Base-by-base conservation (phyloP, 805 yeast species). In the Saccharomyces paradoxus region DNA sequence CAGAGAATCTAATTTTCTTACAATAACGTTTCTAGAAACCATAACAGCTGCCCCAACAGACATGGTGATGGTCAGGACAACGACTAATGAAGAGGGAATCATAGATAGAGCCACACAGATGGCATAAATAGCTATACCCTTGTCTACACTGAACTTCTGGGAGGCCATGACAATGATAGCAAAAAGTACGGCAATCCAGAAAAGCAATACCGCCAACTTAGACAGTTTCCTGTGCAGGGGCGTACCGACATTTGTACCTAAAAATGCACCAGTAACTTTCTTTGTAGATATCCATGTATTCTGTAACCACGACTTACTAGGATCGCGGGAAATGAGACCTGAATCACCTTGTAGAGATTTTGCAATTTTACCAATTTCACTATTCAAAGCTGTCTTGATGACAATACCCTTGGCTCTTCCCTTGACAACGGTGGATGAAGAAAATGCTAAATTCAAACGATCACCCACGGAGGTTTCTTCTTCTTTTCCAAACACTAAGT, bases 61-160 rank as follows among this genome's bases (percentile, higher is more conserved):
- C 67, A 94, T 79, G 0, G 99, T 94, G 27, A 94, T 98, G 5
- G 99, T 92, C 52, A 94, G 96, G 65, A 94, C 95, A 59, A 94
- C 95, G 1, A 98, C 99, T 61, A 94, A 79, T 47, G 99, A 98
- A 68, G 95, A 98, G 1, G 99, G 99, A 63, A 94, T 94, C 48
- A 98, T 98, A 49, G 99, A 98, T 26, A 94, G 96, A 1, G 99
- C 99, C 50, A 87, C 91, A 72, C 95, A 89, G 63, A 89, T 84
- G 27, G 96, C 96, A 66, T 89, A 89, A 50, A 89, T 83, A 13
- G 95, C 96, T 41, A 89, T 94, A 61, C 88, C 89, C 54, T 77
- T 80, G 60, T 81, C 83, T n/a, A 89, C 96, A 12, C 73, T 63
- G 69, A 88, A 83, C 56, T 79, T 79, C 70, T 89, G 95, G 9